These are phyloP conservation scores for Euphorbia tirucalli DNA, from an alignment of 345 rosid genomes.

Conservation along the genomic window DNA sequence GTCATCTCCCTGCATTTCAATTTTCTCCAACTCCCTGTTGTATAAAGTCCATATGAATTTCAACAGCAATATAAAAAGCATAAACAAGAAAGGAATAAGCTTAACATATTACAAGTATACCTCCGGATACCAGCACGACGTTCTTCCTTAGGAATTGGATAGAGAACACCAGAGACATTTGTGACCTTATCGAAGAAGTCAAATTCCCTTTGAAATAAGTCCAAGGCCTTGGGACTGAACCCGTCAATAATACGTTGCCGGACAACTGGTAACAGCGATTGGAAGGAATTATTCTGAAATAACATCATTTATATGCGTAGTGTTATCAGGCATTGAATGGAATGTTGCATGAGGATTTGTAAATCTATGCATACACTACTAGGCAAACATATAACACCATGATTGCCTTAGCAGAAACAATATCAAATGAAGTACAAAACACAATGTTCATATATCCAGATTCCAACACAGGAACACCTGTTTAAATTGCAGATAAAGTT, in stretches of 20 bases:
- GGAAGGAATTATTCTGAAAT: conserved; percentile 77
- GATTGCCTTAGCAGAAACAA: neutral
- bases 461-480: neutral
- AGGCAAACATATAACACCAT: neutral
- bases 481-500: neutral
- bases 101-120: conserved; percentile 36
- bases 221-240: conserved; percentile 72
- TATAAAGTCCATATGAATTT: conserved; percentile 18
- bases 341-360: neutral
- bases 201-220: conserved; percentile 80
- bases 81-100: conserved; percentile 1
- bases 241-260: conserved; percentile 84
- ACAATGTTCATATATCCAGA: neutral
- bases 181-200: conserved; percentile 95
- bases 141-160: conserved; percentile 86
- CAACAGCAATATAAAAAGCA: conserved; percentile 16
- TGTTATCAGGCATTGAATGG: conserved; percentile 9
- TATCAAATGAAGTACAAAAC: neutral
- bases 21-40: conserved; percentile 88
- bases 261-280: conserved; percentile 69
- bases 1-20: conserved; percentile 78
- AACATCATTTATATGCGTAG: conserved; percentile 16
- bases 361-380: neutral
- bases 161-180: conserved; percentile 79
- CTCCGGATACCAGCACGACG: conserved; percentile 93